phyloP scores from a whole-genome alignment of 345 rosid species.

The Rhizophora mangle region DNA sequence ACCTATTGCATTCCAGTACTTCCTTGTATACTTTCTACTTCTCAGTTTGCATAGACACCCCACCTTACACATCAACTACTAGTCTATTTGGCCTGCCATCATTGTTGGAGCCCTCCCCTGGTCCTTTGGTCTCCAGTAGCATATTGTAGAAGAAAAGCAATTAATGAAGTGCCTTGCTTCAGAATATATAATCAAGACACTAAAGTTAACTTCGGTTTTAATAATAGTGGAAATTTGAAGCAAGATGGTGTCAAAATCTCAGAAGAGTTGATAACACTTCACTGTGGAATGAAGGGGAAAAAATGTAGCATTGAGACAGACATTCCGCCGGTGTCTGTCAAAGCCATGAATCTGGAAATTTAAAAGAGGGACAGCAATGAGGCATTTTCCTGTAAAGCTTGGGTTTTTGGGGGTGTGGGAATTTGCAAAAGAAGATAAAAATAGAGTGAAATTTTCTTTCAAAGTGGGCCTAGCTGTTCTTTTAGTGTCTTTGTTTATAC shows the following conservation, averaged over 20 bases:
- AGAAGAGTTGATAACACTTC: slow-evolving; percentile 20
- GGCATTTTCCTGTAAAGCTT: slow-evolving; percentile 29
- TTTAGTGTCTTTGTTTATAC: slow-evolving; percentile 56
- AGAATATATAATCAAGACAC: slow-evolving; percentile 3
- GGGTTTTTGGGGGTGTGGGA: slow-evolving; percentile 46
- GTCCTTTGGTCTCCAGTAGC: too few species aligned
- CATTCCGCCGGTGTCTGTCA: slow-evolving; percentile 31
- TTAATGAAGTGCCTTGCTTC: not conserved
- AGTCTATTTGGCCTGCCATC: too few species aligned
- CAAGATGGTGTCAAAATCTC: not conserved
- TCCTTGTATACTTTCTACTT: slow-evolving; percentile 27
- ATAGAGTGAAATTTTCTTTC: slow-evolving; percentile 50
- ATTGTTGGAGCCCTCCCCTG: too few species aligned
- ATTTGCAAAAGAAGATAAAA: slow-evolving; percentile 51
- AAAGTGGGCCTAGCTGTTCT: slow-evolving; percentile 69
- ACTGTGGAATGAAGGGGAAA: slow-evolving; percentile 60
- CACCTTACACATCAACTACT: not conserved
- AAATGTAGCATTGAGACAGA: slow-evolving; percentile 41
- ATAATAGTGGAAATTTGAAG: slow-evolving; percentile 3
- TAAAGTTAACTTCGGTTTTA: not conserved
- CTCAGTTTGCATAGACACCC: slow-evolving; percentile 1
- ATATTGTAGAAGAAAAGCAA: too few species aligned
- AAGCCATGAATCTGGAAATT: slow-evolving; percentile 19
- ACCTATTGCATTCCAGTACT: slow-evolving; percentile 10
- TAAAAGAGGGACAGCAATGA: slow-evolving; percentile 10